Percentiles rank a stretch among this genome's conserved stretches.
These are phyloP conservation scores for Butyriboletus loyo DNA, from an alignment of 768 basidiomycete genomes.

Conservation along the genomic window DNA sequence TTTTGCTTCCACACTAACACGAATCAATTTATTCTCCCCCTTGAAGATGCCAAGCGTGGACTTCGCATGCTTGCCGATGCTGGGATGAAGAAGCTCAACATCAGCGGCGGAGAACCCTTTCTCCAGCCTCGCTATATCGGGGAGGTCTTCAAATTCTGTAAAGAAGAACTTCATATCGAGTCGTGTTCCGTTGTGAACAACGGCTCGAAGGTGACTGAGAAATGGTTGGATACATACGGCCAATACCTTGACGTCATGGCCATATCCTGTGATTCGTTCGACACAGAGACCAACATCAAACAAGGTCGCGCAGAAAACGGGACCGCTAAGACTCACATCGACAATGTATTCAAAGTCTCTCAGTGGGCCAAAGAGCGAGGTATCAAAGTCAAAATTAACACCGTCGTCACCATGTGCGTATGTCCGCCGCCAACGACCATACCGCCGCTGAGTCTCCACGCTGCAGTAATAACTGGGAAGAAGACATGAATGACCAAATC, in stretches of 20 bases:
- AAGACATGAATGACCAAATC: constrained; percentile 41
- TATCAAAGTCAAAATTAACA: constrained; percentile 39
- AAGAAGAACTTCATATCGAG: constrained; percentile 36
- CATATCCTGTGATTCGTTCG: constrained; percentile 41
- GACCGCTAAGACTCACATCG: constrained; percentile 29
- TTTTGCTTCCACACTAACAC: constrained; percentile 43
- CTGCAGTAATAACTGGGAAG: constrained; percentile 36
- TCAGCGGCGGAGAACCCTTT: constrained; percentile 38
- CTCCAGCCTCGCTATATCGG: constrained; percentile 38
- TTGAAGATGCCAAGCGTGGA: constrained; percentile 36
- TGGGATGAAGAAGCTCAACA: constrained; percentile 38
- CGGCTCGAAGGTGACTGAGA: constrained; percentile 41
- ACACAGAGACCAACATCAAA: constrained; percentile 33
- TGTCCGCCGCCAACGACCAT: background rate
- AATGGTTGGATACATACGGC: constrained; percentile 39
- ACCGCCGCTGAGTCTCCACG: background rate
- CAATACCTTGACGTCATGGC: constrained; percentile 41
- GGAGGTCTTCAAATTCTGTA: constrained; percentile 36
- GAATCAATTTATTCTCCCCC: constrained; percentile 32
- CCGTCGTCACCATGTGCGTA: constrained; percentile 30
- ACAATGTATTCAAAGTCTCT: constrained; percentile 34
- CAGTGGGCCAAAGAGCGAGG: constrained; percentile 35
- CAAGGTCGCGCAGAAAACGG: constrained; percentile 35
- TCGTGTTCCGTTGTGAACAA: constrained; percentile 36
- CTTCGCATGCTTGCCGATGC: constrained; percentile 31